A percentile compares a stretch with the other conserved stretches of the same genome.
Conservation (phyloP, 805 yeast species). For the Clavispora asparagi region DNA sequence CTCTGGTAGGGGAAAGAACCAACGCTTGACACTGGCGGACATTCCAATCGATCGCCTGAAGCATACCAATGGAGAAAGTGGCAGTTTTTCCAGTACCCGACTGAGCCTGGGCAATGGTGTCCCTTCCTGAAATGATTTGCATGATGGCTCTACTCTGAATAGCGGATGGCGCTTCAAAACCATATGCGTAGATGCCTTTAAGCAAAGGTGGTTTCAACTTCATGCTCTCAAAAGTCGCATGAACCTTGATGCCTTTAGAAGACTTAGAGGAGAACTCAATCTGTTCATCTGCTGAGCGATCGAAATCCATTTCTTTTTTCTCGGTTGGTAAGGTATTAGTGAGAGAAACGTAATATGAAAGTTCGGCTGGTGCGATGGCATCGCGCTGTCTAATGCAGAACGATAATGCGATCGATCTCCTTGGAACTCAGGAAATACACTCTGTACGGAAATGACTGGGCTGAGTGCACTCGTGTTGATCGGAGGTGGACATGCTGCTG, state of each 20-base stretch:
- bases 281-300: conserved; percentile 49
- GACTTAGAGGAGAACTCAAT: conserved; percentile 47
- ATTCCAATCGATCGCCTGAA: conserved; percentile 76
- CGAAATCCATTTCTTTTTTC: conserved; percentile 39
- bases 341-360: neutral
- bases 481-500: conserved; percentile 63
- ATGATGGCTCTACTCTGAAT: conserved; percentile 96
- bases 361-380: neutral
- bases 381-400: neutral
- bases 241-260: conserved; percentile 52
- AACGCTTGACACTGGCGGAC: conserved; percentile 80
- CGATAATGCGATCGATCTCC: neutral
- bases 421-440: neutral
- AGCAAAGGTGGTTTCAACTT: conserved; percentile 33
- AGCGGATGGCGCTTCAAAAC: conserved; percentile 95
- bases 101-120: conserved; percentile 97
- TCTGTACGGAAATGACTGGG: neutral
- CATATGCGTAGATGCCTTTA: conserved; percentile 73
- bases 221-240: conserved; percentile 42
- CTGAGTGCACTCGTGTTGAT: conserved; percentile 35
- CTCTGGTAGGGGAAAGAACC: conserved; percentile 93
- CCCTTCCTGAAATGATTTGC: conserved; percentile 92
- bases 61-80: conserved; percentile 90
- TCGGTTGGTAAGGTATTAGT: neutral
- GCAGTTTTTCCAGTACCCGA: conserved; percentile 99